Conservation (phyloP, 2,329 filamentous ascomycete genomes). For the Geosmithia flava region DNA sequence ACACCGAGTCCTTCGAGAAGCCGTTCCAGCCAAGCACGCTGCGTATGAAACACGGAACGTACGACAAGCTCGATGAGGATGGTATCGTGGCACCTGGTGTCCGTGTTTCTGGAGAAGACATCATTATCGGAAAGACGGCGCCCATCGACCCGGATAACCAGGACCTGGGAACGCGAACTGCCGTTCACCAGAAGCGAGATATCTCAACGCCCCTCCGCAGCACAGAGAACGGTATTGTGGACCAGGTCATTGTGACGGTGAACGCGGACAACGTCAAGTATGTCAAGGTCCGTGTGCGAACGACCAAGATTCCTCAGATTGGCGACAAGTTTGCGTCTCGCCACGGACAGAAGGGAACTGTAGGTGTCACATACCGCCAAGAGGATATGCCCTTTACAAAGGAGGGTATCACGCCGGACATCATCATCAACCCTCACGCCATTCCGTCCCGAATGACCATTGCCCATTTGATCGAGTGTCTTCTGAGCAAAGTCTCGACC, state of each 20-base stretch:
- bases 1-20: conserved; percentile 92
- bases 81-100: conserved; percentile 90
- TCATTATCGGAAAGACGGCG: conserved; percentile 97
- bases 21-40: conserved; percentile 80
- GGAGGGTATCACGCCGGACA: conserved; percentile 83
- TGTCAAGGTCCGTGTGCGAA: conserved; percentile 93
- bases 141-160: conserved; percentile 88
- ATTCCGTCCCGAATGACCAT: conserved; percentile 99
- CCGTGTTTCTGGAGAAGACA: conserved; percentile 92
- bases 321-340: conserved; percentile 98
- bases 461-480: conserved; percentile 98
- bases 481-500: conserved; percentile 90
- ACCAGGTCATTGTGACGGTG: conserved; percentile 86
- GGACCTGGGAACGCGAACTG: conserved; percentile 85
- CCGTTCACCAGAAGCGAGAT: conserved; percentile 83
- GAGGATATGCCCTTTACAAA: conserved; percentile 98
- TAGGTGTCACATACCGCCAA: conserved; percentile 94
- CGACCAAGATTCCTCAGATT: conserved; percentile 96
- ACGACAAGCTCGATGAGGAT: conserved; percentile 95
- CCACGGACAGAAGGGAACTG: conserved; percentile 98
- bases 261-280: conserved; percentile 91
- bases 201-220: conserved; percentile 89
- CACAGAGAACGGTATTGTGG: conserved; percentile 94
- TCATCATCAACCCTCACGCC: conserved; percentile 98
- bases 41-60: conserved; percentile 86